A percentile compares a stretch with the other conserved stretches of the same genome.
These are phyloP conservation scores for Amyloporia xantha DNA, from an alignment of 768 basidiomycete species.

Conservation along the genomic window DNA sequence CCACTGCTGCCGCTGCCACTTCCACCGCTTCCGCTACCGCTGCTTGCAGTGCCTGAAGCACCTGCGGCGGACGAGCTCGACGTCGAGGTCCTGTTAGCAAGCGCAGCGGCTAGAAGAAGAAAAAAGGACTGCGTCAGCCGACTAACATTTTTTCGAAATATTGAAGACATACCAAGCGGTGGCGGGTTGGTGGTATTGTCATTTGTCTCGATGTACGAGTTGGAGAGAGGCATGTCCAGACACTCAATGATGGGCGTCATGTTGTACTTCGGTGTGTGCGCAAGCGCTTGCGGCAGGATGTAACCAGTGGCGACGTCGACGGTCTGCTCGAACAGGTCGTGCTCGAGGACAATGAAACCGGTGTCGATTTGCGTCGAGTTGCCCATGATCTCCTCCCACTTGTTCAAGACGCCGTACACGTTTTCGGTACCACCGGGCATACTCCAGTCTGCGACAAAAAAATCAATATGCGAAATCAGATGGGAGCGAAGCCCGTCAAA, in stretches of 20 bases:
- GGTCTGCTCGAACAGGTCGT: conserved; percentile 79
- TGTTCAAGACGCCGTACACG: conserved; percentile 53
- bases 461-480: too few relatives aligned
- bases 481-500: not conserved
- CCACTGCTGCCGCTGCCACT: not conserved
- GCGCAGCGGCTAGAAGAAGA: not conserved
- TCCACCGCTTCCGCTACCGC: not conserved
- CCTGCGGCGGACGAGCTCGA: not conserved
- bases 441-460: conserved; percentile 56
- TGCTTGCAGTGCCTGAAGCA: not conserved
- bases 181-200: conserved; percentile 61
- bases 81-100: not conserved
- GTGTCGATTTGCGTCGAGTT: conserved; percentile 49
- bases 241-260: conserved; percentile 71
- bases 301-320: conserved; percentile 85
- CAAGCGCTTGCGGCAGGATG: conserved; percentile 75
- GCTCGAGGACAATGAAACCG: conserved; percentile 90
- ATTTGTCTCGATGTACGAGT: conserved; percentile 82
- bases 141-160: too few relatives aligned
- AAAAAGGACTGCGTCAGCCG: too few relatives aligned
- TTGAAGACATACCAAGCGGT: conserved; percentile 16
- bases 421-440: conserved; percentile 58
- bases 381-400: conserved; percentile 68
- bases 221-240: conserved; percentile 46
- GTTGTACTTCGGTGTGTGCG: conserved; percentile 54